These are phyloP conservation scores for Cladosporium sp. DNA, from an alignment of 2,329 filamentous ascomycete genomes.

Conservation along the genomic window DNA sequence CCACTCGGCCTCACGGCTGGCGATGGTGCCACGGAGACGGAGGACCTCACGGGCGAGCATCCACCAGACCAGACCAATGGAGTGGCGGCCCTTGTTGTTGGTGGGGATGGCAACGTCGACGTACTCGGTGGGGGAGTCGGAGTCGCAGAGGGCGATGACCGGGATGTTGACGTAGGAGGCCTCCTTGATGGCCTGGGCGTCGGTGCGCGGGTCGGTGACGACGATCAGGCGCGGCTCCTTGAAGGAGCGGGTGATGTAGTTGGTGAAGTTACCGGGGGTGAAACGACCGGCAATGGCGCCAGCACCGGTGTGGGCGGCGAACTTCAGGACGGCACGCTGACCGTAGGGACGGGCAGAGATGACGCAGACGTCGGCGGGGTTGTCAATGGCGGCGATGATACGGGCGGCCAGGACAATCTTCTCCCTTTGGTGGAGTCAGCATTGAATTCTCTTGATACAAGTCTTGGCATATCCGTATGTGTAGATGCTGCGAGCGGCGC, in stretches of 20 bases:
- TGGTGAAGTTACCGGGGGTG: slow-evolving; percentile 99
- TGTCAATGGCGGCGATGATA: slow-evolving; percentile 98
- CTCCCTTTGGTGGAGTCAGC: slow-evolving; percentile 59
- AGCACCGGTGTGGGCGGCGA: slow-evolving; percentile 96
- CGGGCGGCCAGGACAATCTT: slow-evolving; percentile 98
- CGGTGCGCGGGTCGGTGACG: slow-evolving; percentile 98
- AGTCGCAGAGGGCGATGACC: slow-evolving; percentile 98
- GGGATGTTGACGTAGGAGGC: slow-evolving; percentile 99
- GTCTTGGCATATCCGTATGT: not conserved
- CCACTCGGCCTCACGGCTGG: slow-evolving; percentile 94
- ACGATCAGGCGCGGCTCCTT: slow-evolving; percentile 99
- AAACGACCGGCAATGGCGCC: slow-evolving; percentile 98
- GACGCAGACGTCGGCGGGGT: slow-evolving; percentile 98
- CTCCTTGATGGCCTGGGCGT: slow-evolving; percentile 99
- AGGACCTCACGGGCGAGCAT: slow-evolving; percentile 99
- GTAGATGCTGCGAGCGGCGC: not conserved
- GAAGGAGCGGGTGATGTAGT: slow-evolving; percentile 99
- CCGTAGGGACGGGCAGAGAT: slow-evolving; percentile 99
- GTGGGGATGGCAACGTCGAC: slow-evolving; percentile 99
- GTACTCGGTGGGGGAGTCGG: slow-evolving; percentile 98
- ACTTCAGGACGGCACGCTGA: slow-evolving; percentile 99
- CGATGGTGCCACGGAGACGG: slow-evolving; percentile 93
- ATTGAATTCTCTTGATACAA: not conserved
- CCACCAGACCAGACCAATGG: slow-evolving; percentile 99
- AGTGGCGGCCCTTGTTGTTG: slow-evolving; percentile 99